Percentiles rank a stretch among this genome's conserved stretches.
Conservation (phyloP, 129 eudicot species). For the Gnaphalium uliginosum region DNA sequence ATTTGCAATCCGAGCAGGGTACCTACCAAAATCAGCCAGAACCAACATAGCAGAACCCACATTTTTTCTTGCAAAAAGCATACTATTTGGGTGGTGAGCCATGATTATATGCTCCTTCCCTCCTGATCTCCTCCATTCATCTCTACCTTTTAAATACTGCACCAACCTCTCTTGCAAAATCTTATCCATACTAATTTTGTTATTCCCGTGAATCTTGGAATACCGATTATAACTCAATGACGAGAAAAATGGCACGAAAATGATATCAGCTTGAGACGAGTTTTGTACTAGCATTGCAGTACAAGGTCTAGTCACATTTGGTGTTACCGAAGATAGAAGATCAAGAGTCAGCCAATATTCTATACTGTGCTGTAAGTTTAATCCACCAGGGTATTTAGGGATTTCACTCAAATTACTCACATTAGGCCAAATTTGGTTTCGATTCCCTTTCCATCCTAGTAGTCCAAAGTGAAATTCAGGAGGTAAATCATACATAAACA, state of each 20-base stretch:
- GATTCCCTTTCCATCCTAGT: slow-evolving; percentile 63
- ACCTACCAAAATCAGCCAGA: slow-evolving; percentile 94
- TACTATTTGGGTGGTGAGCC: slow-evolving; percentile 92
- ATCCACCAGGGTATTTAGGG: slow-evolving; percentile 81
- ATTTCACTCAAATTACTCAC: slow-evolving; percentile 41
- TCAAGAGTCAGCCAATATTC: slow-evolving; percentile 96
- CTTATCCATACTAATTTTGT: slow-evolving; percentile 46
- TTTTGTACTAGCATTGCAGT: slow-evolving; percentile 56
- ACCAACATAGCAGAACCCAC: slow-evolving; percentile 71
- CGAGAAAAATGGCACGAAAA: slow-evolving; percentile 84
- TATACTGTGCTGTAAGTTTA: slow-evolving; percentile 80
- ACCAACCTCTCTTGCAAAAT: slow-evolving; percentile 67
- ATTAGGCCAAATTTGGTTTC: slow-evolving; percentile 77
- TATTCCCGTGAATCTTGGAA: slow-evolving; percentile 43
- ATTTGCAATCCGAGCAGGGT: slow-evolving; percentile 58
- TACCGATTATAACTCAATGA: slow-evolving; percentile 64
- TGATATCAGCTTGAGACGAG: slow-evolving; percentile 63
- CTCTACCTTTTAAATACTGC: slow-evolving; percentile 48
- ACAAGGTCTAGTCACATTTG: slow-evolving; percentile 52
- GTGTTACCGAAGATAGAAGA: slow-evolving; percentile 64
- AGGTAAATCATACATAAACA: slow-evolving; percentile 82
- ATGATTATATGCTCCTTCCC: slow-evolving; percentile 78
- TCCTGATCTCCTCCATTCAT: slow-evolving; percentile 59
- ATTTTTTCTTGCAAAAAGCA: slow-evolving; percentile 65
- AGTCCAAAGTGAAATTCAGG: slow-evolving; percentile 80